Conservation (phyloP, 345 rosid species). For the Reutealis trisperma region DNA sequence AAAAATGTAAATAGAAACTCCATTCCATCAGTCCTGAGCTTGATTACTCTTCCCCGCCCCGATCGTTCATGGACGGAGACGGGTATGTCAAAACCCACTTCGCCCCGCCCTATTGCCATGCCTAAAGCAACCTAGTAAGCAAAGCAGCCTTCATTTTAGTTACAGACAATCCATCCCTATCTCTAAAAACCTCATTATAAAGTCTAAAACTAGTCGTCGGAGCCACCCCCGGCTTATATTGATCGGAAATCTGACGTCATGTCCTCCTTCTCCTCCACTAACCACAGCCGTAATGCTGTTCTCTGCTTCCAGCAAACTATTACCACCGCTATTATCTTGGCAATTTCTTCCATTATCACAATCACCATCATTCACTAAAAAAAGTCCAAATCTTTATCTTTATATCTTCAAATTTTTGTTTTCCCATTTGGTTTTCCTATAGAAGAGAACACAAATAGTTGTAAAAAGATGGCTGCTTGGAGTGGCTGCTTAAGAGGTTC, state of each 20-base stretch:
- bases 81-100: no score
- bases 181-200: no score
- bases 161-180: no score
- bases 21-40: no score
- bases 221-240: background rate
- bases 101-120: no score
- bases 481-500: constrained; percentile 44
- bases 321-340: constrained; percentile 14
- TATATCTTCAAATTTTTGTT: background rate
- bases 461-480: constrained; percentile 37
- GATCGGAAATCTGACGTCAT: constrained; percentile 17
- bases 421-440: background rate
- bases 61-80: no score
- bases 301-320: constrained; percentile 9
- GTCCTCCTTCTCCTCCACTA: background rate
- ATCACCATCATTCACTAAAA: constrained; percentile 21
- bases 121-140: no score
- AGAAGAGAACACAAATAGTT: background rate
- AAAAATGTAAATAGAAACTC: no score
- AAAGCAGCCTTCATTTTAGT: no score
- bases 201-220: no score
- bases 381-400: background rate
- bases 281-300: background rate
- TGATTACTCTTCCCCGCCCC: no score
- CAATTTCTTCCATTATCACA: constrained; percentile 16